phyloP scores from a whole-genome alignment of 257 asterid genomes.

The Verbascum thapsus region DNA sequence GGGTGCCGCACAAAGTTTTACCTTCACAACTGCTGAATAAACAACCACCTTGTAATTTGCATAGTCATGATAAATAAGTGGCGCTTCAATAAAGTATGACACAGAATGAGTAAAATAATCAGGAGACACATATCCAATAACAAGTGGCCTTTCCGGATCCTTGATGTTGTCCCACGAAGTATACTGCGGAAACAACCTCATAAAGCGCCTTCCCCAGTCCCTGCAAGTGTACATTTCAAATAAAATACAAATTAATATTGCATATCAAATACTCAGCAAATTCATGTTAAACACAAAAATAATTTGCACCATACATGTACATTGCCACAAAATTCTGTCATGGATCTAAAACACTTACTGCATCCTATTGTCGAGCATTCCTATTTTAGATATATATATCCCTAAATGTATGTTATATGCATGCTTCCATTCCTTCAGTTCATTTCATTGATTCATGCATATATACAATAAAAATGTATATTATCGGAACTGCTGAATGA shows the following conservation, averaged over 20 bases:
- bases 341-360: no score
- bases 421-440: no score
- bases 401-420: neutral
- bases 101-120: slow-evolving; percentile 99
- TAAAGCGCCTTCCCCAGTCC: slow-evolving; percentile 98
- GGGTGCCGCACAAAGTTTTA: slow-evolving; percentile 35
- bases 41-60: slow-evolving; percentile 84
- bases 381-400: neutral
- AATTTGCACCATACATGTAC: neutral
- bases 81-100: slow-evolving; percentile 94
- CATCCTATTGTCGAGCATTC: neutral
- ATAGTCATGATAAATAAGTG: slow-evolving; percentile 76
- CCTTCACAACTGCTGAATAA: slow-evolving; percentile 99
- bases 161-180: slow-evolving; percentile 89
- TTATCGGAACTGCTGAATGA: no score
- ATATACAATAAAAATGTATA: no score
- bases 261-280: slow-evolving; percentile 12
- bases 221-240: slow-evolving; percentile 52
- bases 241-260: slow-evolving; percentile 18
- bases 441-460: no score
- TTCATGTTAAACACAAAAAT: neutral
- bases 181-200: slow-evolving; percentile 81
- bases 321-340: no score
- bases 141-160: slow-evolving; percentile 84
- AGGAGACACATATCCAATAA: slow-evolving; percentile 97